These are phyloP conservation scores for Punctularia strigosozonata DNA, from an alignment of 768 basidiomycete genomes.

Conservation along the genomic window DNA sequence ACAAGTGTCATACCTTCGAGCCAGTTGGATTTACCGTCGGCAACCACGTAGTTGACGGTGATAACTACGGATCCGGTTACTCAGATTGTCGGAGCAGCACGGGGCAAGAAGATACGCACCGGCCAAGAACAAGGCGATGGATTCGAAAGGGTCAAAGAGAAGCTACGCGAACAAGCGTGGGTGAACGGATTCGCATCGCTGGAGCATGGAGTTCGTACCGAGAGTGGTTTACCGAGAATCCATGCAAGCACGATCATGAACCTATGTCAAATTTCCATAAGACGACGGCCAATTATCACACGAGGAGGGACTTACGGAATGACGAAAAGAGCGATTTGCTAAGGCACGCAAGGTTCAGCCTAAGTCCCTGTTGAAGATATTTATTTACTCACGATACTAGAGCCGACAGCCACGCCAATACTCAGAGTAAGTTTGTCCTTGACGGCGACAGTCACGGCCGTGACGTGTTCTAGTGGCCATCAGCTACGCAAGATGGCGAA, in stretches of 20 bases:
- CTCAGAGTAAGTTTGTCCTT: slow-evolving; percentile 84
- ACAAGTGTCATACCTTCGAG: slow-evolving; percentile 69
- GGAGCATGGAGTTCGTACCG: too few species aligned
- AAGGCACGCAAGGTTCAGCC: slow-evolving; percentile 1
- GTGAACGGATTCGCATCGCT: too few species aligned
- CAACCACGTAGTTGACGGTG: slow-evolving; percentile 72
- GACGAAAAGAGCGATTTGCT: slow-evolving; percentile 82
- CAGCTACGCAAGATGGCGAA: neutral
- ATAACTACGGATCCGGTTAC: too few species aligned
- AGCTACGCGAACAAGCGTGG: too few species aligned
- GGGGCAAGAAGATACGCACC: too few species aligned
- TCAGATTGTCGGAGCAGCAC: too few species aligned
- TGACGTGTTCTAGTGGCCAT: slow-evolving; percentile 58
- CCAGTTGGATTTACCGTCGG: slow-evolving; percentile 80
- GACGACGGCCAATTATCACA: too few species aligned
- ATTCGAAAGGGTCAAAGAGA: slow-evolving; percentile 90
- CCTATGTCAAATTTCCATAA: too few species aligned
- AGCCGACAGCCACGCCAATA: slow-evolving; percentile 83
- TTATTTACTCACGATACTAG: slow-evolving; percentile 50
- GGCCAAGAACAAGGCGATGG: too few species aligned
- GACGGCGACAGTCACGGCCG: slow-evolving; percentile 84
- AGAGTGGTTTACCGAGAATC: too few species aligned
- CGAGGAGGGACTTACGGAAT: slow-evolving; percentile 46
- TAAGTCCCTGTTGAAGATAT: neutral
- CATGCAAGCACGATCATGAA: too few species aligned